Base-by-base conservation (phyloP, 1,139 yeast genomes). In the Kazachstania sp. region DNA sequence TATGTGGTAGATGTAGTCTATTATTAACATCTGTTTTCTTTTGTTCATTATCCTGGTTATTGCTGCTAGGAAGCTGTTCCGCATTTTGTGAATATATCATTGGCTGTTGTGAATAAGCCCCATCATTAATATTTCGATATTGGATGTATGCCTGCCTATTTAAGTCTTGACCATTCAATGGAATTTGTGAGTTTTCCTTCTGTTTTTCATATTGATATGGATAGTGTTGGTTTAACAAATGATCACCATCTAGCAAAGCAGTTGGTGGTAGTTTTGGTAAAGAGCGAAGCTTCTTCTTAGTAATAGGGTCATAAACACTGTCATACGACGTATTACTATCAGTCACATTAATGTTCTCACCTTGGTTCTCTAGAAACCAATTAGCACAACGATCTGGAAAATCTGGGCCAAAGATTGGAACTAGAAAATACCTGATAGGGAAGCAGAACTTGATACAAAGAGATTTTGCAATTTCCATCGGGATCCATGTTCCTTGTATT, bases 401-500 rank as follows among this genome's bases (percentile, higher is more conserved):
- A 38, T 71, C 74, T 2, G 68, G 68, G 1, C 97, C 97, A 68
- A 88, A 88, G n/a, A 88, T 60, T 1, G 96, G 95, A 35, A 87
- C 75, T 55, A 88, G 70, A 37, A 86, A 79, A 64, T 71, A 83
- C 49, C 97, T 71, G 42, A 88, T 83, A 51, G 81, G 78, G 65
- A 77, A 87, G 65, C 95, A 85, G 58, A 88, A 85, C 47, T 83
- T 74, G 40, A 79, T 67, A 3, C 95, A 95, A 47, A 88, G 69
- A 30, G 75, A 69, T 54, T 73, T 74, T 38, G 95, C 88, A 46
- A 85, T 71, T n/a, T 75, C 75, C 61, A 69, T 83, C 1, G 96
- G 95, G 38, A 88, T 69, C 97, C 97, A 88, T 3, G 96, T 87
- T 2, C 97, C 97, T 68, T 88, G 97, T 56, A 90, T 86, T 70